These are phyloP conservation scores for Hemerocallis citrina DNA, from an alignment of 106 monocot genomes.

Conservation along the genomic window DNA sequence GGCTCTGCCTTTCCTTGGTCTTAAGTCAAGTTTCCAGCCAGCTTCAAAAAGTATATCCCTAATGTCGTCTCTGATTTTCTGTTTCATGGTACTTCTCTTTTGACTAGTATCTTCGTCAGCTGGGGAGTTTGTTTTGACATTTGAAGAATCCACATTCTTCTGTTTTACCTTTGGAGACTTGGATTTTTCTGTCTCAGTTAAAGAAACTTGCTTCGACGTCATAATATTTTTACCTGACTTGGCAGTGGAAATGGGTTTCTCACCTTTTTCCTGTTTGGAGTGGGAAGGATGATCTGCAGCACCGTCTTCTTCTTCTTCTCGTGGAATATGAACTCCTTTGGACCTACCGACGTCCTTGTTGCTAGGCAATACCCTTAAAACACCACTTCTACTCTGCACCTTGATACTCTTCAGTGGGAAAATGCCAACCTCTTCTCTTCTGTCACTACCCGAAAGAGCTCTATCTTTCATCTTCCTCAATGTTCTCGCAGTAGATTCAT, in stretches of 20 bases:
- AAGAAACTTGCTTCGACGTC: background rate
- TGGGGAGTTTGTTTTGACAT: background rate
- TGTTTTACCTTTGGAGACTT: conserved; percentile 2
- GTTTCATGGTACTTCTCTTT: conserved; percentile 13
- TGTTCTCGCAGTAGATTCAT: conserved; percentile 7
- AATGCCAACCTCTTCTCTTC: conserved; percentile 19
- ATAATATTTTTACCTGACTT: background rate
- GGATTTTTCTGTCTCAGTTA: background rate
- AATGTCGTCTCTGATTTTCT: conserved; percentile 14
- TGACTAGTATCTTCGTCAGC: conserved; percentile 5
- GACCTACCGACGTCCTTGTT: too few relatives aligned
- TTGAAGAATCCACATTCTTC: background rate
- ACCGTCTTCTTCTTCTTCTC: background rate
- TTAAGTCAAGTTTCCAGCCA: conserved; percentile 24
- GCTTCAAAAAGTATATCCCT: conserved; percentile 14
- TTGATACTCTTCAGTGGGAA: background rate
- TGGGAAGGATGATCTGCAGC: background rate
- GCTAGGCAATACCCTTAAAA: conserved; percentile 7
- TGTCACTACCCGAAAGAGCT: background rate
- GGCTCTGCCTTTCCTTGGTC: conserved; percentile 22
- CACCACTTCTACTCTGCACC: background rate
- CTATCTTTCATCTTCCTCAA: conserved; percentile 9
- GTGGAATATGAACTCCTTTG: background rate
- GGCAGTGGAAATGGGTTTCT: background rate
- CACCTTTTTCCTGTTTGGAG: background rate